phyloP scores from a whole-genome alignment of 371 early-diverging fungal species.

The Zancudomyces culisetae region DNA sequence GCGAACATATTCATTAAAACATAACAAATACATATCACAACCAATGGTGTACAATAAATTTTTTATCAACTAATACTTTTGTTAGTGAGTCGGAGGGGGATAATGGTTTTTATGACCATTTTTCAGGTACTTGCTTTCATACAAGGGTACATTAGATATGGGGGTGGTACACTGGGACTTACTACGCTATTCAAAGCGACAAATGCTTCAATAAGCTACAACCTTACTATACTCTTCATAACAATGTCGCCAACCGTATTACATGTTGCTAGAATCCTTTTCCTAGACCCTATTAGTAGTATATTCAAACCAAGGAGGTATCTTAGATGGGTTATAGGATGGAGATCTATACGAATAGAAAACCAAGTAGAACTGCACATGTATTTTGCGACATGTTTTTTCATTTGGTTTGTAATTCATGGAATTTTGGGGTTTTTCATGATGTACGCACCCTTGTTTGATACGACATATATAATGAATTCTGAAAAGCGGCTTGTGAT shows the following conservation, averaged over 20 bases:
- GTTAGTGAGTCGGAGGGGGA: too few species aligned
- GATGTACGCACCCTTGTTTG: background rate
- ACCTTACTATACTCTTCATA: slow-evolving; percentile 18
- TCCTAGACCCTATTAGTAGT: slow-evolving; percentile 9
- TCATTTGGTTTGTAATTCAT: slow-evolving; percentile 36
- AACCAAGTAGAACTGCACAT: slow-evolving; percentile 53
- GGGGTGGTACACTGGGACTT: background rate
- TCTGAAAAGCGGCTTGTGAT: background rate
- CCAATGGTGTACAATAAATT: too few species aligned
- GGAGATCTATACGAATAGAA: slow-evolving; percentile 37
- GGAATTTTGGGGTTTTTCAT: slow-evolving; percentile 5
- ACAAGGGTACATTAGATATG: too few species aligned
- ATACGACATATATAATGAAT: background rate
- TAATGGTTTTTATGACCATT: too few species aligned
- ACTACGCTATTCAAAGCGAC: background rate
- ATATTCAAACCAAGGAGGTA: background rate
- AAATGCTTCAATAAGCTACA: background rate
- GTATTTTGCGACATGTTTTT: slow-evolving; percentile 33
- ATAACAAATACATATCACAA: too few species aligned
- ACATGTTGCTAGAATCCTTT: slow-evolving; percentile 27
- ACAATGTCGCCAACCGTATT: slow-evolving; percentile 24
- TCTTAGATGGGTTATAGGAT: slow-evolving; percentile 1
- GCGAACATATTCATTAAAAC: too few species aligned
- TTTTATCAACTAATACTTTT: too few species aligned
- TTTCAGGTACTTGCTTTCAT: too few species aligned